Evolutionary conservation across 257 asterid genomes (phyloP).

Genomic region (Thymus mandschuricus): DNA sequence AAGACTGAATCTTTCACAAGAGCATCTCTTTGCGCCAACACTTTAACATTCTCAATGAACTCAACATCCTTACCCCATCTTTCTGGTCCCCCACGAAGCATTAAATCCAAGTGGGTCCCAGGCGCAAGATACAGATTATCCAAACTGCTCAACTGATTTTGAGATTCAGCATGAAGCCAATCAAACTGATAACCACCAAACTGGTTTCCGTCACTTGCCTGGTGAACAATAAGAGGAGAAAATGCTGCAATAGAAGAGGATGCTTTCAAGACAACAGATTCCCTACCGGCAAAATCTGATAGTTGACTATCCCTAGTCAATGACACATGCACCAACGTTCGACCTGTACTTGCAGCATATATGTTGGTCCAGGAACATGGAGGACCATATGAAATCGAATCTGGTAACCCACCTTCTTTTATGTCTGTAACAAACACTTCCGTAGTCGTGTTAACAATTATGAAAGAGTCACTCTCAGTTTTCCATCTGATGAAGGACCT

Average conservation of each 20-base stretch:
- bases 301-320: constrained; percentile 61
- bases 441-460: constrained; percentile 55
- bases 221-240: constrained; percentile 70
- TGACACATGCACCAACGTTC: constrained; percentile 68
- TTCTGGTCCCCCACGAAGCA: constrained; percentile 87
- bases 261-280: constrained; percentile 58
- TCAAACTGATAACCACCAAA: constrained; percentile 92
- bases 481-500: constrained; percentile 67
- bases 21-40: constrained; percentile 42
- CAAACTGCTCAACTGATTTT: constrained; percentile 52
- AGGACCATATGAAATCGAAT: constrained; percentile 45
- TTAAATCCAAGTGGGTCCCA: constrained; percentile 69
- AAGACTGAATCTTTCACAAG: constrained; percentile 38
- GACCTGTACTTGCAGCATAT: constrained; percentile 70
- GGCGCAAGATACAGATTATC: constrained; percentile 70
- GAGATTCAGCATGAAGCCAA: constrained; percentile 50
- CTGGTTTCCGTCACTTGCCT: constrained; percentile 82
- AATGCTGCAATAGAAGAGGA: constrained; percentile 73
- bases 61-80: constrained; percentile 77
- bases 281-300: constrained; percentile 52
- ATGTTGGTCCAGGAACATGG: constrained; percentile 77
- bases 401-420: constrained; percentile 36
- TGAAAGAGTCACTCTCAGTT: constrained; percentile 67
- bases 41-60: constrained; percentile 61
- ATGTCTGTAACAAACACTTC: constrained; percentile 41